Percentiles rank a stretch among this genome's conserved stretches.
Evolutionary conservation across 2,329 filamentous ascomycete species (phyloP).

Genomic region (Neopestalotiopsis rosae): DNA sequence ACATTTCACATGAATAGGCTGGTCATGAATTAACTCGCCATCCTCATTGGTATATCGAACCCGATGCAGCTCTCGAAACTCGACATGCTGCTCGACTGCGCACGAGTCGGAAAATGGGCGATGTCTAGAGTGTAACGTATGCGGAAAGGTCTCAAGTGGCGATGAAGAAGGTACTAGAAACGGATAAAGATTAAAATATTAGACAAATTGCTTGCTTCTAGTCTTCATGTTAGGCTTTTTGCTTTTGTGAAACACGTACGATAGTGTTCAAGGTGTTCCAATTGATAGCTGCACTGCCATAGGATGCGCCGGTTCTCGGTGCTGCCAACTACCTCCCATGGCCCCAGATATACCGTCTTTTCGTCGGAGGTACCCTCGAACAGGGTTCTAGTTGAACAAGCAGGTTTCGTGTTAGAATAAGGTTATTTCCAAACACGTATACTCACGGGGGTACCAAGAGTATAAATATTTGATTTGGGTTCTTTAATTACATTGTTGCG

Average conservation of each 20-base stretch:
- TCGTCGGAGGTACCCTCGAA: constrained; percentile 56
- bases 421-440: background rate
- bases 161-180: constrained; percentile 50
- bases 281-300: constrained; percentile 59
- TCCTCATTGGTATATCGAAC: constrained; percentile 53
- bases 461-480: background rate
- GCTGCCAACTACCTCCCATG: constrained; percentile 55
- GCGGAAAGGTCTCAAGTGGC: constrained; percentile 51
- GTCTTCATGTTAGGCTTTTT: background rate
- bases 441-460: background rate
- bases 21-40: constrained; percentile 53
- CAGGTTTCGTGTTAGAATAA: background rate
- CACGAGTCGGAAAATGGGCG: constrained; percentile 55
- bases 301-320: constrained; percentile 53
- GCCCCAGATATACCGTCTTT: constrained; percentile 57
- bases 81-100: constrained; percentile 55
- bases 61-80: constrained; percentile 53
- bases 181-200: background rate
- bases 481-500: constrained; percentile 54
- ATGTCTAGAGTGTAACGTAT: constrained; percentile 56
- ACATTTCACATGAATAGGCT: constrained; percentile 51
- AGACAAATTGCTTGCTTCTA: constrained; percentile 12
- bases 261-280: constrained; percentile 57
- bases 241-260: constrained; percentile 38
- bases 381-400: constrained; percentile 44